Conservation (phyloP, 179 eudicot species). For the Pouteria campechiana region DNA sequence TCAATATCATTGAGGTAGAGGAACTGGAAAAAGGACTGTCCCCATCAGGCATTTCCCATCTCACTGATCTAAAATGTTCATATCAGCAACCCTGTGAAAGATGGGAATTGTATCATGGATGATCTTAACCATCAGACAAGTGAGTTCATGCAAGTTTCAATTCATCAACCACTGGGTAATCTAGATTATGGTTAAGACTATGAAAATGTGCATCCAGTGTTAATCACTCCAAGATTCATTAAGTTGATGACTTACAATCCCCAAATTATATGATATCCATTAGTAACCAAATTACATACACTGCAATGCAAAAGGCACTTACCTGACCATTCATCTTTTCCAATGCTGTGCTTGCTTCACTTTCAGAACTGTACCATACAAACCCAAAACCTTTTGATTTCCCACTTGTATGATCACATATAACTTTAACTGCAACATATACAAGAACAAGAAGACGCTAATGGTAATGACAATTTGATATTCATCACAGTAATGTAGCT, state of each 20-base stretch:
- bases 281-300: no score
- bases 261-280: no score
- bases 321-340: slow-evolving; percentile 58
- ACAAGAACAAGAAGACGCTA: no score
- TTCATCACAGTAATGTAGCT: neutral
- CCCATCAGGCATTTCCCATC: neutral
- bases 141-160: no score
- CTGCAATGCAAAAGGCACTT: neutral
- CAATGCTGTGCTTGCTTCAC: slow-evolving; percentile 45
- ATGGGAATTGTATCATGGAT: no score
- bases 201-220: no score
- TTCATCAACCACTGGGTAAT: neutral
- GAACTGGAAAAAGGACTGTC: neutral
- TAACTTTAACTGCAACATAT: slow-evolving; percentile 45
- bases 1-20: no score
- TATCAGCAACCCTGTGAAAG: no score
- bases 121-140: no score
- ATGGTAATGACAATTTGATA: neutral
- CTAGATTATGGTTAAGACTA: neutral
- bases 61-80: no score
- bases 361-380: slow-evolving; percentile 42
- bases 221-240: no score
- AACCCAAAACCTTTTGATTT: slow-evolving; percentile 71
- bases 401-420: slow-evolving; percentile 55
- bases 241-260: no score